Conservation (phyloP, 192 early-diverging fungal species). For the Diversispora eburnea region DNA sequence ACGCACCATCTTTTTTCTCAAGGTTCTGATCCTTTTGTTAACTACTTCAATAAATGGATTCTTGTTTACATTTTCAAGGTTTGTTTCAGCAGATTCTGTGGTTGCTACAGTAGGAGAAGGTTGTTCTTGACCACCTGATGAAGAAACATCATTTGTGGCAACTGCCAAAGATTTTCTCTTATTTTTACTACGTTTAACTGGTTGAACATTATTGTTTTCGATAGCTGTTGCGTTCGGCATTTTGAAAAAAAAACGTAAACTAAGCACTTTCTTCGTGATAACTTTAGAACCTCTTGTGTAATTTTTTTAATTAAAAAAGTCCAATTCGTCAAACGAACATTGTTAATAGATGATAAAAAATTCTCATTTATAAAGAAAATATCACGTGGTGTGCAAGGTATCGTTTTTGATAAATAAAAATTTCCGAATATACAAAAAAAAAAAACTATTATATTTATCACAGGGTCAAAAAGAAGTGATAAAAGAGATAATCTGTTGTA, state of each 20-base stretch:
- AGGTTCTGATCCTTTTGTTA: constrained; percentile 8
- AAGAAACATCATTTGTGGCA: not conserved
- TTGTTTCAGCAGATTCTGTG: not conserved
- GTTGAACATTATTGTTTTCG: not conserved
- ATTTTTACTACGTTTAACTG: not conserved
- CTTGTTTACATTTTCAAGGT: constrained; percentile 23
- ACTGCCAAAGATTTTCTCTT: constrained; percentile 8
- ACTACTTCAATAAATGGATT: constrained; percentile 25
- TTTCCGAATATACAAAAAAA: too few species aligned
- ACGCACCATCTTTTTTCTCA: constrained; percentile 14
- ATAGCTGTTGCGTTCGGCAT: not conserved
- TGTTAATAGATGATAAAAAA: not conserved
- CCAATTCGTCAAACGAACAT: not conserved
- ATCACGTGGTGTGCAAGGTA: too few species aligned
- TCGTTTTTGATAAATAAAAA: too few species aligned
- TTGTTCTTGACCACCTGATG: not conserved
- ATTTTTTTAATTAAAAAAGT: too few species aligned
- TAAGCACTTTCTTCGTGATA: not conserved
- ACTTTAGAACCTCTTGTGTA: not conserved
- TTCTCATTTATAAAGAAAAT: not conserved
- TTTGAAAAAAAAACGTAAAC: not conserved
- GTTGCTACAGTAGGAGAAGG: not conserved
- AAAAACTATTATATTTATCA: too few species aligned
- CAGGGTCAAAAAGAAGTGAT: too few species aligned
- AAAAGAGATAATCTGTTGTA: too few species aligned